A percentile compares a stretch with the other conserved stretches of the same genome.
These are phyloP conservation scores for Endoconidiophora polonica DNA, from an alignment of 2,329 filamentous ascomycete species.

Conservation along the genomic window DNA sequence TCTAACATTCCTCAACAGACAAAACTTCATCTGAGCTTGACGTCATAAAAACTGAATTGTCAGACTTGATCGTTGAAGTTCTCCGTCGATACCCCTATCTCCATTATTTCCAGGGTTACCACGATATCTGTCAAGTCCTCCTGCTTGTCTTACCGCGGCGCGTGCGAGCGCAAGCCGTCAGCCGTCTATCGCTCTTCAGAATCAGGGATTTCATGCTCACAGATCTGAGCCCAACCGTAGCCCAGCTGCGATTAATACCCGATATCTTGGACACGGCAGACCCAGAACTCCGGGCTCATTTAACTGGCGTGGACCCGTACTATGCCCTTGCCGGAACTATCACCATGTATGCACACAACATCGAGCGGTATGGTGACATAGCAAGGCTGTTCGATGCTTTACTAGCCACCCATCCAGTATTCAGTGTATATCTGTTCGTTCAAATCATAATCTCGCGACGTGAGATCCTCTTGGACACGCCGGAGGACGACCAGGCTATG, in stretches of 20 bases:
- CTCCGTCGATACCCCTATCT: slow-evolving; percentile 69
- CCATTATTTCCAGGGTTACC: slow-evolving; percentile 95
- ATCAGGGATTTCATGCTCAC: slow-evolving; percentile 98
- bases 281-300: slow-evolving; percentile 52
- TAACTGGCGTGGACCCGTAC: slow-evolving; percentile 68
- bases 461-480: slow-evolving; percentile 72
- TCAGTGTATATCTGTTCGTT: slow-evolving; percentile 82
- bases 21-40: slow-evolving; percentile 46
- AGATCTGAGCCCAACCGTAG: slow-evolving; percentile 60
- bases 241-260: slow-evolving; percentile 76
- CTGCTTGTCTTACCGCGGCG: slow-evolving; percentile 61
- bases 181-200: slow-evolving; percentile 71
- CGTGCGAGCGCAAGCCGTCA: slow-evolving; percentile 45
- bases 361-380: slow-evolving; percentile 78
- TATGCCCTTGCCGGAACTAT: slow-evolving; percentile 88
- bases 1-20: slow-evolving; percentile 5
- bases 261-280: slow-evolving; percentile 62
- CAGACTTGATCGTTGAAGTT: slow-evolving; percentile 61
- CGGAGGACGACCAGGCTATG: slow-evolving; percentile 74
- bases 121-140: slow-evolving; percentile 94
- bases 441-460: slow-evolving; percentile 70
- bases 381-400: slow-evolving; percentile 84
- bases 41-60: slow-evolving; percentile 58
- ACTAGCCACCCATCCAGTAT: slow-evolving; percentile 70
- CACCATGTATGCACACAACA: slow-evolving; percentile 93